A percentile compares a stretch with the other conserved stretches of the same genome.
These are phyloP conservation scores for Lasiodiplodia gonubiensis DNA, from an alignment of 2,329 filamentous ascomycete genomes.

Conservation along the genomic window DNA sequence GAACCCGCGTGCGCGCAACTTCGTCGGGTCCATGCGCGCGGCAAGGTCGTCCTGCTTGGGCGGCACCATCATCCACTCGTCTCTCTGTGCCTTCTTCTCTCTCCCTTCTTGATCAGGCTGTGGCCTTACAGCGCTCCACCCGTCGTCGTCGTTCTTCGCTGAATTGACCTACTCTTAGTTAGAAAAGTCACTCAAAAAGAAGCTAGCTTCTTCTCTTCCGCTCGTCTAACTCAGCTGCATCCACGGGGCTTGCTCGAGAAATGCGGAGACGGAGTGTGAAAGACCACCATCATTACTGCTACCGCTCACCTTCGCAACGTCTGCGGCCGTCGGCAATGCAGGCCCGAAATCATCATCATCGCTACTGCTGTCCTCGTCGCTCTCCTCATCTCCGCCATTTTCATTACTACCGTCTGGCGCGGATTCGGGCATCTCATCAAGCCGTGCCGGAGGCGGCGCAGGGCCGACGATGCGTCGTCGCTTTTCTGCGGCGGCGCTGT, in stretches of 20 bases:
- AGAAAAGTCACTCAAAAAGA: background rate
- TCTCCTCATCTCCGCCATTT: slow-evolving; percentile 29
- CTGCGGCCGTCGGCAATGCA: slow-evolving; percentile 44
- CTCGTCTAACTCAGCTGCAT: no score
- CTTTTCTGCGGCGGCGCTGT: slow-evolving; percentile 51
- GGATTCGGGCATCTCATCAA: slow-evolving; percentile 53
- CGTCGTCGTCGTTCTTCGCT: slow-evolving; percentile 26
- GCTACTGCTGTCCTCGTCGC: slow-evolving; percentile 40
- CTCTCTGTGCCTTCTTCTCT: slow-evolving; percentile 65
- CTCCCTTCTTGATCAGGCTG: slow-evolving; percentile 29
- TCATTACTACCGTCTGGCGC: slow-evolving; percentile 35
- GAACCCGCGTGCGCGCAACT: slow-evolving; percentile 82
- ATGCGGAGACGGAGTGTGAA: no score
- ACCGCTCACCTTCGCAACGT: slow-evolving; percentile 34
- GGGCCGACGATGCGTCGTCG: slow-evolving; percentile 61
- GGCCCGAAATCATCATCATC: slow-evolving; percentile 56
- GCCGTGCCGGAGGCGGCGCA: slow-evolving; percentile 58
- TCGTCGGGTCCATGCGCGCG: slow-evolving; percentile 79
- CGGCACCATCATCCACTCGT: slow-evolving; percentile 67
- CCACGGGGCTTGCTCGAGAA: no score
- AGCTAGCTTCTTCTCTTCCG: background rate
- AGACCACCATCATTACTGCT: no score
- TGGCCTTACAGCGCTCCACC: slow-evolving; percentile 10
- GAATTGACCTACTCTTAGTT: background rate
- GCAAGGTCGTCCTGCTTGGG: slow-evolving; percentile 57